phyloP scores from a whole-genome alignment of 2,329 filamentous ascomycete genomes.

The Conoideocrella luteorostrata region DNA sequence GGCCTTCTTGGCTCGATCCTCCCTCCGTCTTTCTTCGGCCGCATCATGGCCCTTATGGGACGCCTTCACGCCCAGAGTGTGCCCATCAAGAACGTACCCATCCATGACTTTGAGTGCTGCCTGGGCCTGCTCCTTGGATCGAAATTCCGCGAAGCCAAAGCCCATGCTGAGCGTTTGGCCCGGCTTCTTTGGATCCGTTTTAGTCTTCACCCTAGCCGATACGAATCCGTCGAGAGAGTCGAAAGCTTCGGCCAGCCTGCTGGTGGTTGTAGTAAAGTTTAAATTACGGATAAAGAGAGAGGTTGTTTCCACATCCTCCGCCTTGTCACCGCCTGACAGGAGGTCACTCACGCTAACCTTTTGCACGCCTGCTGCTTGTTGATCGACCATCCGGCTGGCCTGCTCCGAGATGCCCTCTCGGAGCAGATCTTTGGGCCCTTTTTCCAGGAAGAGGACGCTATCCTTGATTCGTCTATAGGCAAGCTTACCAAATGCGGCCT shows the following conservation, averaged over 20 bases:
- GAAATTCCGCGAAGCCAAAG: slow-evolving; percentile 91
- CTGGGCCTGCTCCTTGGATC: slow-evolving; percentile 67
- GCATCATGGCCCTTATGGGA: slow-evolving; percentile 85
- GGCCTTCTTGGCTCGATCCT: slow-evolving; percentile 76
- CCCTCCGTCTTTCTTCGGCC: slow-evolving; percentile 75
- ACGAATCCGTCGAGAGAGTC: slow-evolving; percentile 79
- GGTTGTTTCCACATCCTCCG: slow-evolving; percentile 56
- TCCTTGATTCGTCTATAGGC: slow-evolving; percentile 89
- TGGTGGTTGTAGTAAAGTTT: slow-evolving; percentile 81
- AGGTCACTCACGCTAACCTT: slow-evolving; percentile 66
- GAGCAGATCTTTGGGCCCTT: slow-evolving; percentile 82
- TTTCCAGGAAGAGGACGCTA: slow-evolving; percentile 87
- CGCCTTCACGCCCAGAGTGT: slow-evolving; percentile 76
- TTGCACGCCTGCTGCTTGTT: slow-evolving; percentile 36
- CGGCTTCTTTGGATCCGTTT: slow-evolving; percentile 83
- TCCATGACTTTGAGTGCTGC: slow-evolving; percentile 82
- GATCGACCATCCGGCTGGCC: slow-evolving; percentile 24
- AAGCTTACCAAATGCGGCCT: slow-evolving; percentile 74
- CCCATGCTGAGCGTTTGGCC: slow-evolving; percentile 92
- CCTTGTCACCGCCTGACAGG: slow-evolving; percentile 49
- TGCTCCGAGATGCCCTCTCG: slow-evolving; percentile 21
- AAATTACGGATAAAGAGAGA: slow-evolving; percentile 92
- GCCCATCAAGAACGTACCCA: slow-evolving; percentile 77
- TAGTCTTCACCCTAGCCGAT: slow-evolving; percentile 86
- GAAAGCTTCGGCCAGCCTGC: slow-evolving; percentile 71